A percentile compares a stretch with the other conserved stretches of the same genome.
Evolutionary conservation across 371 early-diverging fungal genomes (phyloP).

Genomic region (Haplosporangium sp.): DNA sequence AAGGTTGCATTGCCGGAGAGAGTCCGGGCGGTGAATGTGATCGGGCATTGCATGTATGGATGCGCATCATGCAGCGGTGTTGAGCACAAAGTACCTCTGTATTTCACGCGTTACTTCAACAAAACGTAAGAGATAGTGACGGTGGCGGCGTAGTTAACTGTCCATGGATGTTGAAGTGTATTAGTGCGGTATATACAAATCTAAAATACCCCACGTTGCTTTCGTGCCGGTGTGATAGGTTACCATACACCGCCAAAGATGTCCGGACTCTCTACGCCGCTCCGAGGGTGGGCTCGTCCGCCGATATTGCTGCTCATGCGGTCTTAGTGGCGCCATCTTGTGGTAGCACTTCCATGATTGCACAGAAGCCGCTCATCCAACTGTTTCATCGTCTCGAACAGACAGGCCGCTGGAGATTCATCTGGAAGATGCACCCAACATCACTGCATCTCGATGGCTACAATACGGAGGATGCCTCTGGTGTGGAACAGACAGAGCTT

Average conservation of each 20-base stretch:
- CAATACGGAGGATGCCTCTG: constrained; percentile 16
- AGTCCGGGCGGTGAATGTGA: constrained; percentile 43
- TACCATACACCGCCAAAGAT: constrained; percentile 49
- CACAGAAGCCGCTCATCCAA: constrained; percentile 43
- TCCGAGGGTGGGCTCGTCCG: not conserved
- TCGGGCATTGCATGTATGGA: constrained; percentile 55
- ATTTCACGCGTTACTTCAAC: constrained; percentile 54
- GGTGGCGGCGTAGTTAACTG: not conserved
- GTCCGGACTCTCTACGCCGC: constrained; percentile 17
- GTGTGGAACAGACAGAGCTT: constrained; percentile 35
- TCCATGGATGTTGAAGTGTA: not conserved
- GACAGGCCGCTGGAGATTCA: constrained; percentile 46
- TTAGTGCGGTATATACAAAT: not conserved
- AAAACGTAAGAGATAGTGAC: constrained; percentile 24
- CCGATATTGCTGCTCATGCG: constrained; percentile 15
- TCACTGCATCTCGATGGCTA: constrained; percentile 37
- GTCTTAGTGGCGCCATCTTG: constrained; percentile 48
- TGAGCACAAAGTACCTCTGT: constrained; percentile 54
- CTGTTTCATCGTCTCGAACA: constrained; percentile 52
- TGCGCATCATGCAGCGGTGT: constrained; percentile 48
- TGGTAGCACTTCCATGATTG: constrained; percentile 43
- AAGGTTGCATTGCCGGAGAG: constrained; percentile 44
- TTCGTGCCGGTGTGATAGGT: constrained; percentile 4
- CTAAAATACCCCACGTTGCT: too few species aligned
- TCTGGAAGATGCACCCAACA: constrained; percentile 56